Evolutionary conservation across 495 filamentous ascomycete species (phyloP).

Genomic region (Neurospora hispaniola): DNA sequence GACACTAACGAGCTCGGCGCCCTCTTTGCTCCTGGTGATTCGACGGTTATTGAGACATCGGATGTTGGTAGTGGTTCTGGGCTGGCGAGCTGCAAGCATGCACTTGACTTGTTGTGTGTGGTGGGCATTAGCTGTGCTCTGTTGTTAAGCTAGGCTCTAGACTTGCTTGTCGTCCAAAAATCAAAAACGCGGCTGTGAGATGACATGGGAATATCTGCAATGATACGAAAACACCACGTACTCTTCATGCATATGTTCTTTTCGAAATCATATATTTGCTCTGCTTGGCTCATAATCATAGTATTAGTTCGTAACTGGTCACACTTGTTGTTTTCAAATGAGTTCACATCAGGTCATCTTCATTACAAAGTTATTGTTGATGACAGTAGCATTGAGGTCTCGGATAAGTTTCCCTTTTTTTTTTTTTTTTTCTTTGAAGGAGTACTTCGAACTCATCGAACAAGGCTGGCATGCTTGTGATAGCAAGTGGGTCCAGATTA

Average conservation of each 20-base stretch:
- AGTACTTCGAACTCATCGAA: not conserved
- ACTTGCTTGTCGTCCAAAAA: not conserved
- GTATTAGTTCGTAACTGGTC: no score
- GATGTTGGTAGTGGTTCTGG: slow-evolving; percentile 23
- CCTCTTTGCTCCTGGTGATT: slow-evolving; percentile 37
- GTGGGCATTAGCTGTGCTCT: slow-evolving; percentile 4
- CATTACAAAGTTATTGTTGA: no score
- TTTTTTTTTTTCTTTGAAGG: no score
- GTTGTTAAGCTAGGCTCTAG: not conserved
- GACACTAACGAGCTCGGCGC: slow-evolving; percentile 26
- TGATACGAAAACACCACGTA: no score
- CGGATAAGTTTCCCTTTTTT: no score
- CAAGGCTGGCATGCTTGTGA: slow-evolving; percentile 9
- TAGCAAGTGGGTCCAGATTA: not conserved
- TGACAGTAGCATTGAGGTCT: no score
- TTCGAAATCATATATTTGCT: no score
- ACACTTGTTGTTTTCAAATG: no score
- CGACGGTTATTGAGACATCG: slow-evolving; percentile 25
- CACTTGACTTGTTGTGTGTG: slow-evolving; percentile 3
- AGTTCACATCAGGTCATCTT: no score
- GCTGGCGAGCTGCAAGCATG: slow-evolving; percentile 6
- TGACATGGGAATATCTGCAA: no score
- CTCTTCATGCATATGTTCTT: no score
- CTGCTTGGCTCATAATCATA: no score
- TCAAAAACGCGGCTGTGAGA: not conserved